Evolutionary conservation across 2,329 filamentous ascomycete genomes (phyloP).

Genomic region (Acrocalymma vagum): DNA sequence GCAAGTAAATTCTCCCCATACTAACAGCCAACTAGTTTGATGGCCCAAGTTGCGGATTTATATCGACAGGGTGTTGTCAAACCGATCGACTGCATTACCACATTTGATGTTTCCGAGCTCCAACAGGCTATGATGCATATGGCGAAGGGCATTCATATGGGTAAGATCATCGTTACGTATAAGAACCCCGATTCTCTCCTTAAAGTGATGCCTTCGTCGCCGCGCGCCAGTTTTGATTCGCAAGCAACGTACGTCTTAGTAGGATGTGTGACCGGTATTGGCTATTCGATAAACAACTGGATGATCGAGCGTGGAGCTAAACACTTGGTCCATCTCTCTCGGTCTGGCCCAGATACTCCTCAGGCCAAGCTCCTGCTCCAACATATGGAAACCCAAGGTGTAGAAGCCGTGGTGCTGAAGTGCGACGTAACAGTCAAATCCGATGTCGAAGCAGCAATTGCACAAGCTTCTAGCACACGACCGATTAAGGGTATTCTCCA

Average conservation of each 20-base stretch:
- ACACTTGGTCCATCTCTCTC: slow-evolving; percentile 17
- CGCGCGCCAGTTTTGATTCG: slow-evolving; percentile 12
- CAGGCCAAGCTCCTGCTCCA: slow-evolving; percentile 6
- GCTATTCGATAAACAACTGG: slow-evolving; percentile 20
- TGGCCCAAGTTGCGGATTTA: slow-evolving; percentile 9
- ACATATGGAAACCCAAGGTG: too few species aligned
- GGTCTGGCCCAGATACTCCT: slow-evolving; percentile 2
- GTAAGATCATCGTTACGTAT: slow-evolving; percentile 22
- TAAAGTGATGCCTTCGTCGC: slow-evolving; percentile 3
- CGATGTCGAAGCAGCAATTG: slow-evolving; percentile 8
- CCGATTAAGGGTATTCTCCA: slow-evolving; percentile 23
- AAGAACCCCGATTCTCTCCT: slow-evolving; percentile 8
- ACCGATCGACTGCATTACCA: slow-evolving; percentile 3
- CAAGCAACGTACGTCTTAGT: slow-evolving; percentile 24
- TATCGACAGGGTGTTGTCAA: slow-evolving; percentile 9
- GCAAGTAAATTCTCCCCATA: too few species aligned
- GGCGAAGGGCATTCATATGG: slow-evolving; percentile 20
- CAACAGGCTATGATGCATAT: slow-evolving; percentile 11
- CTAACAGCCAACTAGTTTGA: too few species aligned
- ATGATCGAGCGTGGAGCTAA: slow-evolving; percentile 27
- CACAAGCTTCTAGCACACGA: background rate
- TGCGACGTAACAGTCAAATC: slow-evolving; percentile 17
- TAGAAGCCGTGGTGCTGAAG: too few species aligned
- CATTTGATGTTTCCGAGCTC: slow-evolving; percentile 14
- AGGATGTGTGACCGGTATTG: slow-evolving; percentile 31